phyloP scores from a whole-genome alignment of 371 early-diverging fungal species.

The Zychaea mexicana region DNA sequence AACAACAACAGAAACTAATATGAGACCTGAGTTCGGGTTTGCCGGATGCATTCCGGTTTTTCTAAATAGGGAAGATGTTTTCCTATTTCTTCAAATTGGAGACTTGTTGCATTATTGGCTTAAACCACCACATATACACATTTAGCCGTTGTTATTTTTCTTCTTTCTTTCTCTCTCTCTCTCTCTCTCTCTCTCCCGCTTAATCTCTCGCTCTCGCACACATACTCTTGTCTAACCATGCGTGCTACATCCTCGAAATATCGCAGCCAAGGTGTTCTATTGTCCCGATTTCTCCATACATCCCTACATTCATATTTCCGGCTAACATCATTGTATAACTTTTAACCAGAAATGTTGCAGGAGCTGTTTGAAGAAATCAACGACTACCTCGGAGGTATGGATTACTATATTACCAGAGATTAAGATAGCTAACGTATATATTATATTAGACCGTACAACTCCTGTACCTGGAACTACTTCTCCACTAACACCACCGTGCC shows the following conservation, averaged over 20 bases:
- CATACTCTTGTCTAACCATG: background rate
- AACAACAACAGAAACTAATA: background rate
- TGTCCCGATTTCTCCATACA: background rate
- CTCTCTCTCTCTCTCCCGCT: too few species aligned
- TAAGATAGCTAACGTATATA: background rate
- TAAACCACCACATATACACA: too few species aligned
- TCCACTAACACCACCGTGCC: background rate
- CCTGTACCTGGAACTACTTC: background rate
- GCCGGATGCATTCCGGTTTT: background rate
- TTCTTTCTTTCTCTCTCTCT: background rate
- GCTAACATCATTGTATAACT: too few species aligned
- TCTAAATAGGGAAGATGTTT: background rate
- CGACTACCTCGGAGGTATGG: slow-evolving; percentile 19
- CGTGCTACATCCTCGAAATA: background rate
- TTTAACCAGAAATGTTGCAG: slow-evolving; percentile 20
- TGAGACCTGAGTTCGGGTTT: background rate
- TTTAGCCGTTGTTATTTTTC: background rate
- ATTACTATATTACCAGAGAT: too few species aligned
- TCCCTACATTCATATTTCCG: background rate
- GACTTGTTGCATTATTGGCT: background rate
- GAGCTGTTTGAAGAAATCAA: slow-evolving; percentile 27
- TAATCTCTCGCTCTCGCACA: too few species aligned
- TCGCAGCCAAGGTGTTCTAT: slow-evolving; percentile 10
- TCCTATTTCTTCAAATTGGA: background rate
- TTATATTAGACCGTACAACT: background rate